Base-by-base conservation (phyloP, 1,284 basidiomycete genomes). In the Rhodotorula sp. region DNA sequence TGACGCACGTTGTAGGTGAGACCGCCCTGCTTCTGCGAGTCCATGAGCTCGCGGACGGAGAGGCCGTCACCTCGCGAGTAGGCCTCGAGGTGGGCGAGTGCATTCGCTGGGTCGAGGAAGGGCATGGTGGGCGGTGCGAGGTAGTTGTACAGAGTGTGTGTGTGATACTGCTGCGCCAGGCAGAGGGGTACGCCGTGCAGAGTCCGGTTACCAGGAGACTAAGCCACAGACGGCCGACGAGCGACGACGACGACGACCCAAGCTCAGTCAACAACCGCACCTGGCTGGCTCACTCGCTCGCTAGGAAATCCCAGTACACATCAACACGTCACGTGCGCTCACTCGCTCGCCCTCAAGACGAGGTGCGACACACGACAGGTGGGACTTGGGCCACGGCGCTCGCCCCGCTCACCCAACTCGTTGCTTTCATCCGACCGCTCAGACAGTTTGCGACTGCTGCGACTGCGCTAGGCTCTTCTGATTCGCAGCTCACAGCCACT, bases 11-110 rank as follows among this genome's bases (percentile, higher is more conserved):
- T 98, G 84, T 99, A 99, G 29, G 95, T 98, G 76, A 99, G 87
- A 30, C 95, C 95, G 53, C 95, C 95, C 80, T 95, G 90, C 78
- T 88, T 81, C 61, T 83, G 84, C 19, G 91, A 91, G 85, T 97
- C 88, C 88, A 98, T 94, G 77, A 99, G 88, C 81, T 98, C 91
- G 32, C 82, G 74, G 76, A 92, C 85, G 69, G 90, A 87, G 63
- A 99, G 87, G 52, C 95, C 96, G 86, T 99, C 96, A n/a, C 83
- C 82, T 68, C 84, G 83, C 54, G 82, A 59, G 81, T 99, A 99
- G 22, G 86, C 82, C 74, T 85, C 83, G 78, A 97, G 88, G 78
- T 88, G 85, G 59, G 87, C 85, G 65, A 94, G 77, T 59, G 93
- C 93, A 47, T 63, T 56, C 36, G 52, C 24, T 5, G 68, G 57